phyloP scores from a whole-genome alignment of 257 asterid genomes.

The Ehretia macrophylla region DNA sequence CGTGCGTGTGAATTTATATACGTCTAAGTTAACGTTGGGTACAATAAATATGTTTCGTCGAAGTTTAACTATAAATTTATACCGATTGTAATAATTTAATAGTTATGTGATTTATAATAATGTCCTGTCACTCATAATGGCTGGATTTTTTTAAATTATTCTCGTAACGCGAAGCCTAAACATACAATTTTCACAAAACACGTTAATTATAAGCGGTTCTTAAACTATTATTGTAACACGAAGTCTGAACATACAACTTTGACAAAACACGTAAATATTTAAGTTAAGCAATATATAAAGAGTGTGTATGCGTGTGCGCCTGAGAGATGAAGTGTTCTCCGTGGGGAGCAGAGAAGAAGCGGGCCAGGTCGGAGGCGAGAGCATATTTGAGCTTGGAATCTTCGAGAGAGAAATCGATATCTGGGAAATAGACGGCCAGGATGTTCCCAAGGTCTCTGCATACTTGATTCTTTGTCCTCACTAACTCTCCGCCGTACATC shows the following conservation, averaged over 20 bases:
- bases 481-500: slow-evolving; percentile 43
- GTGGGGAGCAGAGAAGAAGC: slow-evolving; percentile 57
- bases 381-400: slow-evolving; percentile 41
- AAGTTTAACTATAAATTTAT: no score
- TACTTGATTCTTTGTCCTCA: slow-evolving; percentile 19
- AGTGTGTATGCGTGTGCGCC: slow-evolving; percentile 25
- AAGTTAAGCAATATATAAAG: neutral
- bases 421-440: slow-evolving; percentile 54
- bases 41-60: neutral
- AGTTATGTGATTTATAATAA: no score
- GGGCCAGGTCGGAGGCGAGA: slow-evolving; percentile 61
- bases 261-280: no score
- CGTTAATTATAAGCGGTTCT: no score
- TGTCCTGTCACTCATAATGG: no score
- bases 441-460: slow-evolving; percentile 33
- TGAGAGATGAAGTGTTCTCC: slow-evolving; percentile 45
- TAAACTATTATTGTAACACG: no score
- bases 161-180: no score
- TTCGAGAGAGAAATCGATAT: slow-evolving; percentile 30
- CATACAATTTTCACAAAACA: no score
- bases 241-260: no score
- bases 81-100: no score
- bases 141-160: no score
- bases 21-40: neutral
- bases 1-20: no score